These are phyloP conservation scores for Echinosophora koreensis DNA, from an alignment of 306 rosid genomes.

Conservation along the genomic window DNA sequence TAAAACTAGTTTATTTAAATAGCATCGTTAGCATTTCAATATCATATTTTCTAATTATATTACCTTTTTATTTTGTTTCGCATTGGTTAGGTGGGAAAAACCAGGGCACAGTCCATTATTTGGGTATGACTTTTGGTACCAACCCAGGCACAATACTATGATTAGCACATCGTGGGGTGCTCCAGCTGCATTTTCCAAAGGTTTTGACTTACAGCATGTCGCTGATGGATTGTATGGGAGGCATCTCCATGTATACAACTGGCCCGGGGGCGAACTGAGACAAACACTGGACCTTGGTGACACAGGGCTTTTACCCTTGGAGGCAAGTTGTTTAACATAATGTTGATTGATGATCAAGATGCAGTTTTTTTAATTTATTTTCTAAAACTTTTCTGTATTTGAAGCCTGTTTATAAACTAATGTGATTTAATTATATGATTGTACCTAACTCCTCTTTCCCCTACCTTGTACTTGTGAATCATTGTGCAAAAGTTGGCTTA, in stretches of 20 bases:
- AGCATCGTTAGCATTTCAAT: background rate
- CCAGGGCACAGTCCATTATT: conserved; percentile 89
- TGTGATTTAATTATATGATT: conserved; percentile 19
- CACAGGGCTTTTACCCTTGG: conserved; percentile 85
- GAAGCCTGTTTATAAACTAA: background rate
- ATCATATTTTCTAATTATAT: conserved; percentile 33
- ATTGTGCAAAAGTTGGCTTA: conserved; percentile 17
- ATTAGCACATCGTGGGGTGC: conserved; percentile 99
- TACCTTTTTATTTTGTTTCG: conserved; percentile 9
- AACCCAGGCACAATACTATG: conserved; percentile 90
- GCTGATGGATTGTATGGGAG: conserved; percentile 84
- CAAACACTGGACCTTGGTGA: conserved; percentile 93
- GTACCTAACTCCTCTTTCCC: background rate
- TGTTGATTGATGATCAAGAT: background rate
- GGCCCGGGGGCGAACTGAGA: conserved; percentile 96
- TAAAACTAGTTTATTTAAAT: conserved; percentile 1
- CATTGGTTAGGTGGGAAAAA: conserved; percentile 84
- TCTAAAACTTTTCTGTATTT: background rate
- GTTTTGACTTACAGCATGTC: conserved; percentile 82
- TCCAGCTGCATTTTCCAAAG: conserved; percentile 84
- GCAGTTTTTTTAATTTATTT: conserved; percentile 8
- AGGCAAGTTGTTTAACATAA: conserved; percentile 55
- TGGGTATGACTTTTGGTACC: conserved; percentile 99
- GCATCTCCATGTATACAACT: conserved; percentile 86
- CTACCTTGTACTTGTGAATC: background rate